Conservation (phyloP, 108 stramenopile genomes). For the Craspedostauros australis region DNA sequence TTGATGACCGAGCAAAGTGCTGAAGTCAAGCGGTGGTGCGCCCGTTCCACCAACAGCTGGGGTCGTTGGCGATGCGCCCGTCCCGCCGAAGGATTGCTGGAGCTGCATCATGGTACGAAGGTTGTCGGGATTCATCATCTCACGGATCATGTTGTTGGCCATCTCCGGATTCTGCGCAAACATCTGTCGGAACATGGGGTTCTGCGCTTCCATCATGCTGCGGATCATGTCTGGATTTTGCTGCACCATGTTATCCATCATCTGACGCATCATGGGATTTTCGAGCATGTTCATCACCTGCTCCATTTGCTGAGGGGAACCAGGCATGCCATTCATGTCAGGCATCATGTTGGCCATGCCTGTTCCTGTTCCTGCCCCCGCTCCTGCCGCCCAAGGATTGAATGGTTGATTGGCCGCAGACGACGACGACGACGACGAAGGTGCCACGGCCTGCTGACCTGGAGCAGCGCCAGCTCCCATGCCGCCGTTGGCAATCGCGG, state of each 20-base stretch:
- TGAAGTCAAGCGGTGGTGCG: slow-evolving; percentile 47
- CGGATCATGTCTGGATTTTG: slow-evolving; percentile 70
- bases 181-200: slow-evolving; percentile 75
- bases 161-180: slow-evolving; percentile 55
- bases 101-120: slow-evolving; percentile 70
- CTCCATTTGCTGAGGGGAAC: slow-evolving; percentile 21
- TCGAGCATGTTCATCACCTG: slow-evolving; percentile 63
- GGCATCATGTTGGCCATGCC: neutral
- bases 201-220: slow-evolving; percentile 52
- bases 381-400: slow-evolving; percentile 41
- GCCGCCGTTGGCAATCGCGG: slow-evolving; percentile 1
- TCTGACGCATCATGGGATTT: slow-evolving; percentile 57
- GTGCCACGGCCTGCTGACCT: slow-evolving; percentile 40
- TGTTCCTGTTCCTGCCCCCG: neutral
- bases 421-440: slow-evolving; percentile 9
- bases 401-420: slow-evolving; percentile 3
- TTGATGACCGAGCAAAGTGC: slow-evolving; percentile 14
- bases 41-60: neutral
- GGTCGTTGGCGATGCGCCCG: neutral
- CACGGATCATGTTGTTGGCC: slow-evolving; percentile 43
- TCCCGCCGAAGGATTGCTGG: slow-evolving; percentile 51
- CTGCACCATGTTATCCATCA: slow-evolving; percentile 58
- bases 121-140: slow-evolving; percentile 70
- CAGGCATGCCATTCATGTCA: neutral
- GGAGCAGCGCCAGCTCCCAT: neutral